These are phyloP conservation scores for Phytophthora vignae DNA, from an alignment of 352 stramenopile species.

Conservation along the genomic window DNA sequence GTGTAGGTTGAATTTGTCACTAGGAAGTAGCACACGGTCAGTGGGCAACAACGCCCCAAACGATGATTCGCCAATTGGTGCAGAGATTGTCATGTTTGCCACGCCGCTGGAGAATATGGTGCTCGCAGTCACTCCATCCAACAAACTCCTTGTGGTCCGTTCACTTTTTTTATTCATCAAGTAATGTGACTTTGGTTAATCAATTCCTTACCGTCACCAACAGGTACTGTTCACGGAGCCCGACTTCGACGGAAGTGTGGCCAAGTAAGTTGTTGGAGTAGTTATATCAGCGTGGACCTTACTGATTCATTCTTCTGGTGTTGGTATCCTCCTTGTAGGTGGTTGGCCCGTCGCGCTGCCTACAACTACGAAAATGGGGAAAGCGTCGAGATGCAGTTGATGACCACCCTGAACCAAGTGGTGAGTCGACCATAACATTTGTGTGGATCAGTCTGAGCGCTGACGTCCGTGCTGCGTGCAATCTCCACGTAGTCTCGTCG, in stretches of 20 bases:
- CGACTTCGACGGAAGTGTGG: slow-evolving; percentile 26
- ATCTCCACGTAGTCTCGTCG: slow-evolving; percentile 32
- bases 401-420: slow-evolving; percentile 40
- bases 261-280: slow-evolving; percentile 40
- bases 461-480: not conserved
- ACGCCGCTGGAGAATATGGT: slow-evolving; percentile 61
- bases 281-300: no score
- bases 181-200: not conserved
- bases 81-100: slow-evolving; percentile 47
- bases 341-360: slow-evolving; percentile 44
- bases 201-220: not conserved
- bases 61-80: not conserved
- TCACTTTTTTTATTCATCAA: not conserved
- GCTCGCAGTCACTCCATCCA: slow-evolving; percentile 44
- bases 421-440: slow-evolving; percentile 19
- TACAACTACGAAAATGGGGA: slow-evolving; percentile 56
- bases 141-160: slow-evolving; percentile 46
- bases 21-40: slow-evolving; percentile 36
- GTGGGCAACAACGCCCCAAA: slow-evolving; percentile 1
- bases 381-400: slow-evolving; percentile 37
- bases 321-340: slow-evolving; percentile 31
- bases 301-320: not conserved
- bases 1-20: not conserved
- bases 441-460: not conserved
- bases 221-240: slow-evolving; percentile 54